These are phyloP conservation scores for Aschersonia sp. DNA, from an alignment of 2,329 filamentous ascomycete genomes.

Conservation along the genomic window DNA sequence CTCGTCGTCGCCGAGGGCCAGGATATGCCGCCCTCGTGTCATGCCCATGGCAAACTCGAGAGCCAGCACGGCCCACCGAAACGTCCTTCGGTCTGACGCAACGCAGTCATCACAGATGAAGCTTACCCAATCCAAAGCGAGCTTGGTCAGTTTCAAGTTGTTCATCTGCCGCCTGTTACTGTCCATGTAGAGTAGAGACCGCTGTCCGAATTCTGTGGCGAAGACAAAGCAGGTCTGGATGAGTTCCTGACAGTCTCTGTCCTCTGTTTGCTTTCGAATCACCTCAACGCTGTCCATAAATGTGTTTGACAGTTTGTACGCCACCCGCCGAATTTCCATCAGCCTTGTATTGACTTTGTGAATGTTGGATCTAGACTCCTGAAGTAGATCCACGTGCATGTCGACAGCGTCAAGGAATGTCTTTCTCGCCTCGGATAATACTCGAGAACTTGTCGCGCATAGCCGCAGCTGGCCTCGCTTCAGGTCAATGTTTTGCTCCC, in stretches of 20 bases:
- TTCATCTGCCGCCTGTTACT: slow-evolving; percentile 93
- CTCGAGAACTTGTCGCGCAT: slow-evolving; percentile 75
- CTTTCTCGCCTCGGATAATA: slow-evolving; percentile 63
- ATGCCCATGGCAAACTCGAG: slow-evolving; percentile 96
- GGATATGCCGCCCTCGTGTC: slow-evolving; percentile 83
- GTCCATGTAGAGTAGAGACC: slow-evolving; percentile 90
- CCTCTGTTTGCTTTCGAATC: slow-evolving; percentile 72
- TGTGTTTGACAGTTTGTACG: slow-evolving; percentile 90
- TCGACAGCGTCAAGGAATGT: slow-evolving; percentile 67
- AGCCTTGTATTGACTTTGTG: slow-evolving; percentile 82
- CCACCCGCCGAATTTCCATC: slow-evolving; percentile 88
- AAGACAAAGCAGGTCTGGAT: slow-evolving; percentile 98
- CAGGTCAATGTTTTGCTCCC: slow-evolving; percentile 70
- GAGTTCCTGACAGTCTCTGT: slow-evolving; percentile 81
- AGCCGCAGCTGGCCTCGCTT: slow-evolving; percentile 77
- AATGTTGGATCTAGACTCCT: slow-evolving; percentile 87
- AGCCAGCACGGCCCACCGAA: slow-evolving; percentile 91
- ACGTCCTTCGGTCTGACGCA: slow-evolving; percentile 86
- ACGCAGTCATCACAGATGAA: slow-evolving; percentile 97
- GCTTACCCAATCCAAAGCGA: slow-evolving; percentile 92
- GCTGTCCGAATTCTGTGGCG: slow-evolving; percentile 95
- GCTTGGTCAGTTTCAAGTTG: slow-evolving; percentile 83
- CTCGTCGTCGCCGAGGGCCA: slow-evolving; percentile 80
- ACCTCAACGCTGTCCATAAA: slow-evolving; percentile 98
- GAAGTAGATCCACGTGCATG: slow-evolving; percentile 73